Conservation (phyloP, 2,329 filamentous ascomycete genomes). For the Phaeosphaeria sp. region DNA sequence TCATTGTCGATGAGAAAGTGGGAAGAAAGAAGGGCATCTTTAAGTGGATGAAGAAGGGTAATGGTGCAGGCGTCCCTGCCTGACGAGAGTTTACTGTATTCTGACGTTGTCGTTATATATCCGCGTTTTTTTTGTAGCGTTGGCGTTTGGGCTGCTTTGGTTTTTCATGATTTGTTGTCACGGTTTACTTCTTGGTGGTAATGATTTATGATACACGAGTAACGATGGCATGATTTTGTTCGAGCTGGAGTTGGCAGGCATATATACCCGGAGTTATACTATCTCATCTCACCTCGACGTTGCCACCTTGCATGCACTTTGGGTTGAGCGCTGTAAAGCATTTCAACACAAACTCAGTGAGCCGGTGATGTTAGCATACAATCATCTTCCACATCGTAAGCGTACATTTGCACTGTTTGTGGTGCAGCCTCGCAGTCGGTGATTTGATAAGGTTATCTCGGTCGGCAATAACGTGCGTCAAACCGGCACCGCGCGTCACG, state of each 20-base stretch:
- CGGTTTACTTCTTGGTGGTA: conserved; percentile 3
- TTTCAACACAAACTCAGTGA: not conserved
- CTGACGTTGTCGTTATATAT: not conserved
- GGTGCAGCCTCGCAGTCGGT: not conserved
- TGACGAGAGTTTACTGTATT: not conserved
- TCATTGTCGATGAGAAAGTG: conserved; percentile 9
- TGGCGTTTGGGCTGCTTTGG: not conserved
- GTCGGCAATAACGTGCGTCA: not conserved
- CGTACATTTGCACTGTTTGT: no score
- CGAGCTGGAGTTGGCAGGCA: not conserved
- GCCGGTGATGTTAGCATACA: no score
- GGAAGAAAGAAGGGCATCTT: conserved; percentile 28
- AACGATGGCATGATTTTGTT: conserved; percentile 1
- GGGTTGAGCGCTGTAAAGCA: not conserved
- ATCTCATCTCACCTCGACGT: not conserved
- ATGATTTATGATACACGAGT: conserved; percentile 1
- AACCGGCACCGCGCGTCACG: conserved; percentile 1
- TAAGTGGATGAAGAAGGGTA: conserved; percentile 25
- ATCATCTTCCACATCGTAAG: no score
- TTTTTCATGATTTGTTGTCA: not conserved
- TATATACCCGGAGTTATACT: conserved; percentile 4
- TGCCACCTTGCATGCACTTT: not conserved
- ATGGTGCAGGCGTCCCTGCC: not conserved
- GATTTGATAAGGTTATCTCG: not conserved
- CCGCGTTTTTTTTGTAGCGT: not conserved